phyloP scores from a whole-genome alignment of 2,329 filamentous ascomycete species.

The Colletotrichum abscissum region DNA sequence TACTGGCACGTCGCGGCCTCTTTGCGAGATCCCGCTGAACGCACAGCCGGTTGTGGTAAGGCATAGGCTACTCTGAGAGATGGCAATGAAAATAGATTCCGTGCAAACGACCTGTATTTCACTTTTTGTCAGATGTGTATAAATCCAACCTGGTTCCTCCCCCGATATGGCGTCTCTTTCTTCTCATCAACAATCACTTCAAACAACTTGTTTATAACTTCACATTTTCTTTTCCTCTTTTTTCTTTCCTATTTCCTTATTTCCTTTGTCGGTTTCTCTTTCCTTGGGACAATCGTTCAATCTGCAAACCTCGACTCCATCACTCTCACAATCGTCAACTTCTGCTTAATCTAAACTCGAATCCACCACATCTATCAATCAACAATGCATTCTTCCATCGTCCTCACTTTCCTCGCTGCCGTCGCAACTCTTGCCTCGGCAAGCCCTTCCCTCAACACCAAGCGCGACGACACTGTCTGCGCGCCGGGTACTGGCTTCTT shows the following conservation, averaged over 20 bases:
- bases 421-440: constrained; percentile 9
- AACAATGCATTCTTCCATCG: constrained; percentile 29
- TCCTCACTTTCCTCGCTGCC: constrained; percentile 15
- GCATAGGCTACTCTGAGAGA: background rate
- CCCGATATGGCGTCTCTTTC: background rate
- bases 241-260: constrained; percentile 25
- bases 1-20: background rate
- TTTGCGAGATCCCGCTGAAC: background rate
- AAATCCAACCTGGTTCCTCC: constrained; percentile 3
- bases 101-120: background rate
- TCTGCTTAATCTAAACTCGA: background rate
- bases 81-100: background rate
- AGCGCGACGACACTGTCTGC: constrained; percentile 16
- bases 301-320: background rate
- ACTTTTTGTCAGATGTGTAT: background rate
- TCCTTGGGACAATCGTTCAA: constrained; percentile 6
- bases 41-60: background rate
- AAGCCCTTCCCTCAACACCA: background rate
- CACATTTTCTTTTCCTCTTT: background rate
- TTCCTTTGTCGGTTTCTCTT: constrained; percentile 28
- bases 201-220: background rate
- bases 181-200: constrained; percentile 14
- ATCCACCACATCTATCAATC: background rate
- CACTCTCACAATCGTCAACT: background rate
- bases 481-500: constrained; percentile 23